Percentiles rank a stretch among this genome's conserved stretches.
Conservation (phyloP, 805 yeast genomes). For the Suhomyces emberorum region DNA sequence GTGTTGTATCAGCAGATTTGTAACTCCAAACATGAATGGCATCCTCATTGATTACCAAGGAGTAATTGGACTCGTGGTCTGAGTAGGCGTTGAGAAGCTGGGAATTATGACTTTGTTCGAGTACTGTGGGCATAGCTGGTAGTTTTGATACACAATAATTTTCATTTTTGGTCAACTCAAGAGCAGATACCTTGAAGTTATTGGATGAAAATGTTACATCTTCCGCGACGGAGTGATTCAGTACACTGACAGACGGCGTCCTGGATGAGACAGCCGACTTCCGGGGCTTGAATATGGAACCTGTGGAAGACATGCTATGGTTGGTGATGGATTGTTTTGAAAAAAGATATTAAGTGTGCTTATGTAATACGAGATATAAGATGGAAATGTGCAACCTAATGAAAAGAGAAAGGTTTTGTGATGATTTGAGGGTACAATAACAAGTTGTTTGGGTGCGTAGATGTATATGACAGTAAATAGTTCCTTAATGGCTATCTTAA, state of each 20-base stretch:
- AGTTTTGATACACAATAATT: slow-evolving; percentile 56
- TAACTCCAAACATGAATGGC: slow-evolving; percentile 68
- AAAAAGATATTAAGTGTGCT: too few species aligned
- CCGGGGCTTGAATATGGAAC: slow-evolving; percentile 9
- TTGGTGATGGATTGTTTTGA: background rate
- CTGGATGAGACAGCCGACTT: slow-evolving; percentile 1
- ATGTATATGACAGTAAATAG: too few species aligned
- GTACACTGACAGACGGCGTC: slow-evolving; percentile 1
- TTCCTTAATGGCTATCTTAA: too few species aligned
- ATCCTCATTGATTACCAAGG: slow-evolving; percentile 47
- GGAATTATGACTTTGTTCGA: slow-evolving; percentile 24
- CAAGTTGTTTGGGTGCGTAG: too few species aligned
- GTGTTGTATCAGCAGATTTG: slow-evolving; percentile 55
- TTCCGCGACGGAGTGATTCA: background rate
- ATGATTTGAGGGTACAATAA: too few species aligned
- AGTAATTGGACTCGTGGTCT: slow-evolving; percentile 47
- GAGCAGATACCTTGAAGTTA: slow-evolving; percentile 2
- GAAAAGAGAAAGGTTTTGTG: too few species aligned
- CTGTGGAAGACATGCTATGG: slow-evolving; percentile 1
- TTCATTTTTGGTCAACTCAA: slow-evolving; percentile 56
- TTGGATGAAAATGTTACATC: background rate
- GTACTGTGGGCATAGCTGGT: slow-evolving; percentile 52
- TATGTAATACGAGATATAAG: too few species aligned
- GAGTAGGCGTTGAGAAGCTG: slow-evolving; percentile 39
- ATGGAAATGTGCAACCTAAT: too few species aligned